phyloP scores from a whole-genome alignment of 768 basidiomycete genomes.

The Kwoniella bestiolae region DNA sequence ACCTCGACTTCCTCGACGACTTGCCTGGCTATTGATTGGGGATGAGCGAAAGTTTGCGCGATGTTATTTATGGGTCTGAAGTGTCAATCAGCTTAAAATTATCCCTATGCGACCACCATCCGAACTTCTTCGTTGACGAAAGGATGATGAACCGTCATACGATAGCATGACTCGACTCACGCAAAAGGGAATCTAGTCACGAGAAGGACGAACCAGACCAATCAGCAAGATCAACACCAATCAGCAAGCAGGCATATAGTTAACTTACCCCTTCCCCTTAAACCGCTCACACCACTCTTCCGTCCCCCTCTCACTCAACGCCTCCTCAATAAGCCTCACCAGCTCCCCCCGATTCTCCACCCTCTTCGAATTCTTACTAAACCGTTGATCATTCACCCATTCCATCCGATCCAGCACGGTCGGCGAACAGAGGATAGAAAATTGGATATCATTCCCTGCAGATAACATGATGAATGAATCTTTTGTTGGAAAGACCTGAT shows the following conservation, averaged over 20 bases:
- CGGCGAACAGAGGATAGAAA: constrained; percentile 65
- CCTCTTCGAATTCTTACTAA: constrained; percentile 72
- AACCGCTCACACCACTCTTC: constrained; percentile 77
- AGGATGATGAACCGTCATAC: too few relatives aligned
- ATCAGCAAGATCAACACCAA: constrained; percentile 1
- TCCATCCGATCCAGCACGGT: constrained; percentile 68
- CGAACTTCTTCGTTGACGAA: too few relatives aligned
- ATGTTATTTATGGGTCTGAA: constrained; percentile 83
- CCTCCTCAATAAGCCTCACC: constrained; percentile 68
- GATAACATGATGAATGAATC: constrained; percentile 92
- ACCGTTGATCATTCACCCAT: constrained; percentile 68
- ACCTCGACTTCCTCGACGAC: constrained; percentile 80
- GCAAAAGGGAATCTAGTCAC: constrained; percentile 29
- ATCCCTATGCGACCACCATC: too few relatives aligned
- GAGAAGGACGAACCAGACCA: background rate
- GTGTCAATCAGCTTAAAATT: background rate
- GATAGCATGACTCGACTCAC: too few relatives aligned
- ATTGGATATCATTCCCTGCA: constrained; percentile 87
- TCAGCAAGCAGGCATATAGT: constrained; percentile 9
- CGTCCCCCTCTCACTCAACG: constrained; percentile 65
- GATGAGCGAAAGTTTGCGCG: constrained; percentile 83
- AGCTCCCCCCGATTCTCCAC: constrained; percentile 77
- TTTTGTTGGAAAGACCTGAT: constrained; percentile 85
- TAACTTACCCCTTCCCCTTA: constrained; percentile 73
- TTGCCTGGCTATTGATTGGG: constrained; percentile 76